phyloP scores from a whole-genome alignment of 805 yeast species.

The Ogataea methanolica region DNA sequence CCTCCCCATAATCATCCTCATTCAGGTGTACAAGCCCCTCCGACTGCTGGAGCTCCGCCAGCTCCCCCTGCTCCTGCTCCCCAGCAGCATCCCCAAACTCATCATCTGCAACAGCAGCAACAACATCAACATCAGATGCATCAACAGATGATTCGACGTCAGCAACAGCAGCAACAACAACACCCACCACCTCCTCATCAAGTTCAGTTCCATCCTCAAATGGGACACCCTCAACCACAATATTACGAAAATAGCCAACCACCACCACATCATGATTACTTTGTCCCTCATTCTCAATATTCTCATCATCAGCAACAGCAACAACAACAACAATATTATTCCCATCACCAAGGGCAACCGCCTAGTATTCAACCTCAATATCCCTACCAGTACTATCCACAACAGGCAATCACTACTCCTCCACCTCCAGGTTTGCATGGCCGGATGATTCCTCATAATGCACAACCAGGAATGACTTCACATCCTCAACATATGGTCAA shows the following conservation, averaged over 20 bases:
- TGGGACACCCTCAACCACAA: not conserved
- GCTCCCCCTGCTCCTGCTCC: no score
- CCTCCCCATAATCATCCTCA: no score
- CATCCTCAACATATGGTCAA: not conserved
- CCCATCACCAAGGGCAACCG: constrained; percentile 1
- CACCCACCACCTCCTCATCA: constrained; percentile 1
- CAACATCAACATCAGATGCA: not conserved
- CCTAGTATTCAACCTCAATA: not conserved
- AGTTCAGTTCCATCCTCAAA: not conserved
- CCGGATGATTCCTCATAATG: not conserved
- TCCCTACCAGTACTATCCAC: constrained; percentile 1
- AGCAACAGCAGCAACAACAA: not conserved
- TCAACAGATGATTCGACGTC: not conserved
- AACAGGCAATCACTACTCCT: not conserved
- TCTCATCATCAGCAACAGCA: constrained; percentile 1
- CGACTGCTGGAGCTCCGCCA: not conserved
- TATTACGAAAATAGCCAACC: not conserved
- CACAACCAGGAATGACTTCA: not conserved
- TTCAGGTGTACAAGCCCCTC: not conserved
- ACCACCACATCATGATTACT: not conserved
- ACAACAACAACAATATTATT: not conserved
- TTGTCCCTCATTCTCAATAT: not conserved
- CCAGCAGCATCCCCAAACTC: no score
- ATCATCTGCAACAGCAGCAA: not conserved
- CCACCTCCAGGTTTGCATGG: not conserved